These are phyloP conservation scores for Paecilomyces formosus DNA, from an alignment of 2,329 filamentous ascomycete species.

Conservation along the genomic window DNA sequence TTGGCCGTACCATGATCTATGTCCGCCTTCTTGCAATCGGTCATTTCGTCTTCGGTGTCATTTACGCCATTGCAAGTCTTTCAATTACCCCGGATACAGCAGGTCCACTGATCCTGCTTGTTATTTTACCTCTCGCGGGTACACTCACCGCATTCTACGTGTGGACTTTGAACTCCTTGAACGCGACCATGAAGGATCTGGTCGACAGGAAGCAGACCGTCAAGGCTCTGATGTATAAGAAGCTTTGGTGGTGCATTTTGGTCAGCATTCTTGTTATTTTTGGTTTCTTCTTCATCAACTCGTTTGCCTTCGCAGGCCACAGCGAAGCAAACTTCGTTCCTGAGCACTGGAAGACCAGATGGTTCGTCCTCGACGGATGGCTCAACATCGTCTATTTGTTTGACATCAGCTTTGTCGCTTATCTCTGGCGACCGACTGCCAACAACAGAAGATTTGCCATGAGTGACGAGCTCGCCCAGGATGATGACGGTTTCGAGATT, in stretches of 20 bases:
- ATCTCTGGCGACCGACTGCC: conserved; percentile 90
- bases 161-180: conserved; percentile 95
- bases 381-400: conserved; percentile 92
- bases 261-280: conserved; percentile 92
- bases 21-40: conserved; percentile 84
- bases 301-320: conserved; percentile 82
- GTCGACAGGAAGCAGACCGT: conserved; percentile 85
- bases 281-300: conserved; percentile 97
- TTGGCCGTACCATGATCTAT: conserved; percentile 90
- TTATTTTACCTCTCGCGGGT: conserved; percentile 83
- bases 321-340: conserved; percentile 85
- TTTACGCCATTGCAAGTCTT: conserved; percentile 85
- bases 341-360: conserved; percentile 92
- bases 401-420: conserved; percentile 87
- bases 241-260: conserved; percentile 97
- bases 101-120: conserved; percentile 82
- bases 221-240: conserved; percentile 95
- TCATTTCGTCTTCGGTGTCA: conserved; percentile 90
- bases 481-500: conserved; percentile 97
- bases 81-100: conserved; percentile 83
- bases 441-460: conserved; percentile 98
- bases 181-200: conserved; percentile 92
- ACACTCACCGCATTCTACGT: conserved; percentile 96
- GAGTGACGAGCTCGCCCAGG: conserved; percentile 98
- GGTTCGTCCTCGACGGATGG: conserved; percentile 98